Conservation (phyloP, 2,329 filamentous ascomycete genomes). For the Aspergillus sp. region DNA sequence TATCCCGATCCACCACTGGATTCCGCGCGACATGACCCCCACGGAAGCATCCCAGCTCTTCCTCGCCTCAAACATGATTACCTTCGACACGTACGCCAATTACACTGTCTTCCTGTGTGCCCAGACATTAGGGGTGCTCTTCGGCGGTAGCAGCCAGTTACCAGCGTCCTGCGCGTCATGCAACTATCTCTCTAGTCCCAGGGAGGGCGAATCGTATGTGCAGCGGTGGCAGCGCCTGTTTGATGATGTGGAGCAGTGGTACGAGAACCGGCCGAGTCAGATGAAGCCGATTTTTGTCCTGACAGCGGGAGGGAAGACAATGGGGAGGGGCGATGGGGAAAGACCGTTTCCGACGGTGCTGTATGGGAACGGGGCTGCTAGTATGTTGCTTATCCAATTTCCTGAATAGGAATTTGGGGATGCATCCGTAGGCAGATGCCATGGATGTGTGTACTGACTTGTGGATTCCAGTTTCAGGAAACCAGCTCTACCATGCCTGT, state of each 20-base stretch:
- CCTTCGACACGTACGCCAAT: constrained; percentile 54
- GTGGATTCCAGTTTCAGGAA: constrained; percentile 31
- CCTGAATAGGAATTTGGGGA: too few species aligned
- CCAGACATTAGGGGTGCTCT: constrained; percentile 47
- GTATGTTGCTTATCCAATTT: constrained; percentile 16
- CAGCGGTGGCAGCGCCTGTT: constrained; percentile 45
- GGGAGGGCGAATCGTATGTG: constrained; percentile 26
- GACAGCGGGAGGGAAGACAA: constrained; percentile 3
- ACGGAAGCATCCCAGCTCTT: constrained; percentile 26
- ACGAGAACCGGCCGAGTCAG: constrained; percentile 33
- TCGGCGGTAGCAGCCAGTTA: constrained; percentile 11
- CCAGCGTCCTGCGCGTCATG: constrained; percentile 16
- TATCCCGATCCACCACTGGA: constrained; percentile 53
- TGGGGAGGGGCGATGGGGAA: constrained; percentile 10
- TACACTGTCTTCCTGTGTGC: constrained; percentile 54
- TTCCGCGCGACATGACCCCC: constrained; percentile 29
- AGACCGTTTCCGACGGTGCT: constrained; percentile 30
- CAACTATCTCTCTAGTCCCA: constrained; percentile 21
- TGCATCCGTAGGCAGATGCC: too few species aligned
- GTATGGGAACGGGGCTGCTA: constrained; percentile 31
- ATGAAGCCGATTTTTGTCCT: constrained; percentile 32
- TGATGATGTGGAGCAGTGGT: constrained; percentile 47
- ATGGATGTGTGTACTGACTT: too few species aligned
- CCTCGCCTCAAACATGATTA: constrained; percentile 26
- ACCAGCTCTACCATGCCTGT: constrained; percentile 38